Evolutionary conservation across 2,329 filamentous ascomycete genomes (phyloP), one percentile per base, ranked within the genome.

Genomic region (Claviceps purpurea): DNA sequence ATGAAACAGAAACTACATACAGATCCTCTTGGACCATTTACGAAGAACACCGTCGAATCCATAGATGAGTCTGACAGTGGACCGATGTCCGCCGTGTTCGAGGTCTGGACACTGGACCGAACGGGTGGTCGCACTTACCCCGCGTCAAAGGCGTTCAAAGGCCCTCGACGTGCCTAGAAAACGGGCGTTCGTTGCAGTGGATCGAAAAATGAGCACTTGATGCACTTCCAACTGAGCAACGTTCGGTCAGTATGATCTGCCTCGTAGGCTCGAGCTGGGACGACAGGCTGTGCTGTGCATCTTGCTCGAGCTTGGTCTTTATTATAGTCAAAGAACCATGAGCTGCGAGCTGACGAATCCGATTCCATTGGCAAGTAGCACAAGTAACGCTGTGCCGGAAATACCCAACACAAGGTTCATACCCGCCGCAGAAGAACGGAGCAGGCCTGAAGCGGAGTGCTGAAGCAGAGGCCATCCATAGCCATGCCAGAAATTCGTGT

Each of bases 21-120:
- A 60, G 56, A 65, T 65, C 64, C 64, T 58, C 58, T 53, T 57
- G 64, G 64, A 67, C 65, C 46, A 62, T 65, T 68, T 68, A 66
- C 63, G 64, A 64, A 55, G 55, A 50, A 50, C 49, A 52, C 51
- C 49, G 45, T 34, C n/a, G 22, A 34, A 30, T 38, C 43, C 43
- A 41, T 34, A 18, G 10, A 8, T 22, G 8, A 26, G 6, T 47
- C 34, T 34, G 43, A 41, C 37, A 24, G 16, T 38, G 11, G 43
- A 30, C 20, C 37, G 3, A 13, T 16, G 13, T 16, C 11, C 34
- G 18, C 5, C 22, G 22, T 13, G 16, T n/a, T 50, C 41, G 41
- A 30, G 7, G 20, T 45, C 30, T 50, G 41, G 41, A 43, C 13
- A 45, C 16, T 22, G 26, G 41, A 16, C 26, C 40, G 39, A 42